Percentiles rank a stretch among this genome's conserved stretches.
These are phyloP conservation scores for Rhododendron griersonianum DNA, from an alignment of 148 eudicot genomes.

Conservation along the genomic window DNA sequence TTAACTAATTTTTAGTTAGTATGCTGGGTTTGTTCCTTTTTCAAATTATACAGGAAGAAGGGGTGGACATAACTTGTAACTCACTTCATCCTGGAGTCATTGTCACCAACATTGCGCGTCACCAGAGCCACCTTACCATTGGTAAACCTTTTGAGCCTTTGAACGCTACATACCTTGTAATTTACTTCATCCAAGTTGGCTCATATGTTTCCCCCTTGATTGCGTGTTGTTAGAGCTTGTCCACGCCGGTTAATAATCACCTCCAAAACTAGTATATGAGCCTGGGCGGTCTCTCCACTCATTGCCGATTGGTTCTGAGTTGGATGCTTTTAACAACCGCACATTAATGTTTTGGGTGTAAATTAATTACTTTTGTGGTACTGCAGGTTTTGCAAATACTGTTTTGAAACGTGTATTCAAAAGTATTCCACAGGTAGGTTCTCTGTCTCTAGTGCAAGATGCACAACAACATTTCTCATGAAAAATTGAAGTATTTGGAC, in stretches of 20 bases:
- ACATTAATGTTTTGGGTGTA: neutral
- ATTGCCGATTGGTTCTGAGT: no score
- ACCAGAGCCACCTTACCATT: slow-evolving; percentile 22
- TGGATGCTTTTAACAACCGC: no score
- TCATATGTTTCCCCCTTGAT: neutral
- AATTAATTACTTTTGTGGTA: neutral
- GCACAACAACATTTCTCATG: neutral
- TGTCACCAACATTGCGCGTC: slow-evolving; percentile 47
- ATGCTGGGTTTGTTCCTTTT: neutral
- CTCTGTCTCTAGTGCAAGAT: neutral
- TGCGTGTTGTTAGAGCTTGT: neutral
- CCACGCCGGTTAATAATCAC: no score
- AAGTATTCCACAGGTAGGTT: slow-evolving; percentile 57
- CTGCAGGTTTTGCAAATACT: neutral
- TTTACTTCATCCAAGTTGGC: neutral
- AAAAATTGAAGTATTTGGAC: neutral
- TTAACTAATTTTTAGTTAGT: no score
- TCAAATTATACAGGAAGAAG: slow-evolving; percentile 41
- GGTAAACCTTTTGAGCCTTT: slow-evolving; percentile 21
- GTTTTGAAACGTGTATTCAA: slow-evolving; percentile 58
- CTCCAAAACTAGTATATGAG: no score
- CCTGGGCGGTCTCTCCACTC: no score
- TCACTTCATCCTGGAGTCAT: slow-evolving; percentile 69
- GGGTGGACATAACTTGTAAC: slow-evolving; percentile 49
- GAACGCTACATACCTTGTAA: neutral